Conservation (phyloP, 805 yeast species). For the Torulaspora quercuum region DNA sequence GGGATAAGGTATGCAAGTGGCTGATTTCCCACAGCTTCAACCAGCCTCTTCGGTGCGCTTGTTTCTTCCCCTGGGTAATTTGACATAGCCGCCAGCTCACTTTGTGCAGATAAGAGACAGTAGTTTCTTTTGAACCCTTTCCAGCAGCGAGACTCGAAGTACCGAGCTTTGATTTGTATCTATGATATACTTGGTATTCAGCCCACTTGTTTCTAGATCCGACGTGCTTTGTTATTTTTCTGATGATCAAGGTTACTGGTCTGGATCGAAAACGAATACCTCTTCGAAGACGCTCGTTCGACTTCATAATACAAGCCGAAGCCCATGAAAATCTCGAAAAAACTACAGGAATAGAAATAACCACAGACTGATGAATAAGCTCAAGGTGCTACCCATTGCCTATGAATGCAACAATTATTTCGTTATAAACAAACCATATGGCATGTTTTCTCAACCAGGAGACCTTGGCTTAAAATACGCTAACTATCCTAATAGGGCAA, state of each 20-base stretch:
- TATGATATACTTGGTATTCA: too few species aligned
- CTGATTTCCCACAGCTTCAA: slow-evolving; percentile 26
- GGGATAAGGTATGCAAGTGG: slow-evolving; percentile 33
- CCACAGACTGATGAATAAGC: background rate
- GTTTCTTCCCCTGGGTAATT: slow-evolving; percentile 32
- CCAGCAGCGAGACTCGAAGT: background rate
- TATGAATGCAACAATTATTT: slow-evolving; percentile 27
- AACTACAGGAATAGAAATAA: too few species aligned
- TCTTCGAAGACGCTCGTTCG: too few species aligned
- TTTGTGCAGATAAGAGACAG: too few species aligned
- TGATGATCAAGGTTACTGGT: too few species aligned
- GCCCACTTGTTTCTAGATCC: too few species aligned
- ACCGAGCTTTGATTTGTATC: too few species aligned
- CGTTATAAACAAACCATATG: slow-evolving; percentile 39
- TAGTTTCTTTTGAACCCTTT: background rate
- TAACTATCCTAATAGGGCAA: slow-evolving; percentile 12
- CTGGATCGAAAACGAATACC: too few species aligned
- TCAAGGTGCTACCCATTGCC: slow-evolving; percentile 12
- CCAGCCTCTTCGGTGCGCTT: slow-evolving; percentile 28
- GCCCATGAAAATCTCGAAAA: too few species aligned
- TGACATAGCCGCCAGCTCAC: slow-evolving; percentile 32
- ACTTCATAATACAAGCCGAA: too few species aligned
- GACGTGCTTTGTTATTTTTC: too few species aligned
- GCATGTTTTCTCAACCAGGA: slow-evolving; percentile 36
- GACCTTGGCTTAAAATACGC: slow-evolving; percentile 15